Base-by-base conservation (phyloP, 805 yeast genomes). In the Pichia exigua region DNA sequence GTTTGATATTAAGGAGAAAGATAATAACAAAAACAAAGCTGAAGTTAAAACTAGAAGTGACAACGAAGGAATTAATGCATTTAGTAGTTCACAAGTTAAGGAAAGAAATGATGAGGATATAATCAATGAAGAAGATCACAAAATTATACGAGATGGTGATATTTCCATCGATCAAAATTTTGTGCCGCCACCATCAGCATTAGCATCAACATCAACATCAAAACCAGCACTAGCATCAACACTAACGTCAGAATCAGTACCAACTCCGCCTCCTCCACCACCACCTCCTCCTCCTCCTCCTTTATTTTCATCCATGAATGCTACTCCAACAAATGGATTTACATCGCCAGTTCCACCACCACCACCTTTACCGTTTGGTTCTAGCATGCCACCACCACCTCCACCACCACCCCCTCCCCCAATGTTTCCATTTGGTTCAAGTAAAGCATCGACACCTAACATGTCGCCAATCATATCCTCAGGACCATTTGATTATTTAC, bases 401-500 rank as follows among this genome's bases (percentile, higher is more conserved):
- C 63, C 67, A 21, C 66, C 68, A 2, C 65, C 68, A 2, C 65
- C 67, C 21, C 67, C 69, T 6, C 60, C 63, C 13, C 62, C 66
- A 8, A 63, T 66, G 3, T 65, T 65, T 9, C 62, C 68, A 42
- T 56, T 59, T 3, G 12, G n/a, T 30, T 62, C 65, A 15, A 42
- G 50, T 4, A 24, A 21, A 4, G 46, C 18, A 9, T 17, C 47
- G 1, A 30, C 51, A 13, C 46, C 55, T 4, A 24, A 20, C 15
- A 48, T 56, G 1, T 63, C 67, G 9, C 67, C 65, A 9, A 42
- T 61, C 3, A 47, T 69, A 30, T 54, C 58, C 4, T 53, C 63
- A 22, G 65, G 67, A 35, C 68, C 72, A 42, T 75, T 72, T 63
- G 83, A 78, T 42, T 69, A 69, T 47, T 75, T 76, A 54, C 87